phyloP scores from a whole-genome alignment of 768 basidiomycete genomes.

The Suillus sp. region DNA sequence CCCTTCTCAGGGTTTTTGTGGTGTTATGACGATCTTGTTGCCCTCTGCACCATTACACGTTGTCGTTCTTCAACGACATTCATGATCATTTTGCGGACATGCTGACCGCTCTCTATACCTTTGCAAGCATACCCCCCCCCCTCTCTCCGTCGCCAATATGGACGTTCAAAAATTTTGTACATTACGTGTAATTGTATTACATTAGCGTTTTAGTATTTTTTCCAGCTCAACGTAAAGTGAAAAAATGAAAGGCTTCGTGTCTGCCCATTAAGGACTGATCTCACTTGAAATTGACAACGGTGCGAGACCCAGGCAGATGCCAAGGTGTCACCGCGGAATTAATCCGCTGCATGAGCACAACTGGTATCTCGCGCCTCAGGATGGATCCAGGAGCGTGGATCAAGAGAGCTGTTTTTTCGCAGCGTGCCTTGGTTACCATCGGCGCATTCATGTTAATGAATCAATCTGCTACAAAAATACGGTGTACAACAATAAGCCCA shows the following conservation, averaged over 20 bases:
- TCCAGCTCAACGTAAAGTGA: background rate
- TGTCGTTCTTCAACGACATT: background rate
- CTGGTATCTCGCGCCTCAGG: background rate
- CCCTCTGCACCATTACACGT: background rate
- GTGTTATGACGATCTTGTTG: background rate
- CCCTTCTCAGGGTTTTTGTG: background rate
- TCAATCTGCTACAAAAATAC: background rate
- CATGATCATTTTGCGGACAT: conserved; percentile 4
- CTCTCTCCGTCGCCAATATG: background rate
- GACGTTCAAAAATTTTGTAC: background rate
- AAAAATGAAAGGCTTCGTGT: background rate
- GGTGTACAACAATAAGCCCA: background rate
- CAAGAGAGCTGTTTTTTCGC: background rate
- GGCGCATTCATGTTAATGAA: background rate
- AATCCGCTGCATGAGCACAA: background rate
- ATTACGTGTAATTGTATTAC: conserved; percentile 1
- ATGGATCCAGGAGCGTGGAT: background rate
- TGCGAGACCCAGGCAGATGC: background rate
- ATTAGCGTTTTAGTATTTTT: conserved; percentile 4
- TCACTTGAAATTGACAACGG: background rate
- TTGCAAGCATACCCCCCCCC: conserved; percentile 7
- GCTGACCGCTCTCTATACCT: conserved; percentile 11
- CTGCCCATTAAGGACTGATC: background rate
- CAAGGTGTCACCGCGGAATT: background rate
- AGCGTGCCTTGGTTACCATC: background rate